These are phyloP conservation scores for Cucurbitaria berberidis DNA, from an alignment of 2,329 filamentous ascomycete genomes.

Conservation along the genomic window DNA sequence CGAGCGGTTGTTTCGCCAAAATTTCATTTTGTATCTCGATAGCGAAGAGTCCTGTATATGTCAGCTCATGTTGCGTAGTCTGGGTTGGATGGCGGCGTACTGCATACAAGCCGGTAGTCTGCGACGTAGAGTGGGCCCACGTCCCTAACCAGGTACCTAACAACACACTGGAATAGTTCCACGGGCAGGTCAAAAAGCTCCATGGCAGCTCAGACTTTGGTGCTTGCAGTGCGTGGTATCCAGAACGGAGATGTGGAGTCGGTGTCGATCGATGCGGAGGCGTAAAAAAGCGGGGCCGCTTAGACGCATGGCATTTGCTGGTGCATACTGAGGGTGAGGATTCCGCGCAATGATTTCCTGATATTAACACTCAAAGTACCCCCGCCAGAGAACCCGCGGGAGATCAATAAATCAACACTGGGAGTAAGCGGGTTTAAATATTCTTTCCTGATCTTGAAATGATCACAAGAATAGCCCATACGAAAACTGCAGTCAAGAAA, in stretches of 20 bases:
- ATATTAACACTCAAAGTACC: no score
- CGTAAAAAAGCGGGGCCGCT: no score
- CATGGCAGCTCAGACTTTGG: background rate
- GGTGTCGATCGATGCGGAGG: background rate
- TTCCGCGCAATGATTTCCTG: no score
- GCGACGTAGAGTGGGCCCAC: background rate
- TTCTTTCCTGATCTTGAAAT: no score
- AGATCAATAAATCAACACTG: no score
- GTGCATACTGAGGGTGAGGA: no score
- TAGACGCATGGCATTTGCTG: no score
- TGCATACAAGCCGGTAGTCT: conserved; percentile 4
- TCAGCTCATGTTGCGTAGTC: background rate
- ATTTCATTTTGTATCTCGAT: conserved; percentile 5
- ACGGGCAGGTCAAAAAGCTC: background rate
- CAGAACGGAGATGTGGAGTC: background rate
- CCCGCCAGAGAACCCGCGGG: no score
- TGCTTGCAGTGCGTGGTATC: background rate
- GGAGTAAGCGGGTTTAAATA: no score
- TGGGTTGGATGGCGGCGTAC: background rate
- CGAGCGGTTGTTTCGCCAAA: background rate
- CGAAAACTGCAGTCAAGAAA: no score
- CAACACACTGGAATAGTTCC: background rate
- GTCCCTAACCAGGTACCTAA: background rate
- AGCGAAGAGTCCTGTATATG: conserved; percentile 1
- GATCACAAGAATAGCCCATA: no score